Evolutionary conservation across 2,329 filamentous ascomycete genomes (phyloP).

Genomic region (Sporothrix dimorphospora): DNA sequence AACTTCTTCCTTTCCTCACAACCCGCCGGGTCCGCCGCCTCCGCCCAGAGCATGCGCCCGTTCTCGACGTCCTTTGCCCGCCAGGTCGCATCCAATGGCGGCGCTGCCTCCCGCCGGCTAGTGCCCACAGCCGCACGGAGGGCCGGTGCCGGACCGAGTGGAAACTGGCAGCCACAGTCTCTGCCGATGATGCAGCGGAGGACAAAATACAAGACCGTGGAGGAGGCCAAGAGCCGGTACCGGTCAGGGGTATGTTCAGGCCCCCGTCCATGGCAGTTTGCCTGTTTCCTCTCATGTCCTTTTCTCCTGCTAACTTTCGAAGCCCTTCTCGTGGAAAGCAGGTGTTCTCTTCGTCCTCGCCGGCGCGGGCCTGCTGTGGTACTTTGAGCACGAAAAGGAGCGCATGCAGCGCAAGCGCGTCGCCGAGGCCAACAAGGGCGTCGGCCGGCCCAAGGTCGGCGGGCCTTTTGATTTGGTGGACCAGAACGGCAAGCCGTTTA

Average conservation of each 20-base stretch:
- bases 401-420: constrained; percentile 87
- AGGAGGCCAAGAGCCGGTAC: constrained; percentile 62
- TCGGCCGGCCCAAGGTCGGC: constrained; percentile 90
- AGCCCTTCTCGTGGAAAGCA: constrained; percentile 94
- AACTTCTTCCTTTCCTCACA: constrained; percentile 17
- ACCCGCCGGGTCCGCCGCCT: neutral
- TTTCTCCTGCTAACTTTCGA: constrained; percentile 20
- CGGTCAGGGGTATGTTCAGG: constrained; percentile 56
- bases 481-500: constrained; percentile 77
- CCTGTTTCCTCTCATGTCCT: too few relatives aligned
- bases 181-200: constrained; percentile 44
- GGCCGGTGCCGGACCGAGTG: constrained; percentile 18
- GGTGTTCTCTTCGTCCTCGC: constrained; percentile 82
- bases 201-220: constrained; percentile 56
- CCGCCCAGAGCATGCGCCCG: neutral
- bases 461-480: constrained; percentile 82
- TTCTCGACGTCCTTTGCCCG: constrained; percentile 21
- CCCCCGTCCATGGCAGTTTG: too few relatives aligned
- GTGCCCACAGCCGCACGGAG: constrained; percentile 14
- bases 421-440: constrained; percentile 89
- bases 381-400: constrained; percentile 92
- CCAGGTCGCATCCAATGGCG: neutral
- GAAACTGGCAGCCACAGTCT: constrained; percentile 30
- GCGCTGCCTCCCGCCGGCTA: constrained; percentile 16
- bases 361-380: constrained; percentile 77